Percentiles rank a stretch among this genome's conserved stretches.
Conservation (phyloP, 2,329 filamentous ascomycete species). For the Botrytis cinerea region DNA sequence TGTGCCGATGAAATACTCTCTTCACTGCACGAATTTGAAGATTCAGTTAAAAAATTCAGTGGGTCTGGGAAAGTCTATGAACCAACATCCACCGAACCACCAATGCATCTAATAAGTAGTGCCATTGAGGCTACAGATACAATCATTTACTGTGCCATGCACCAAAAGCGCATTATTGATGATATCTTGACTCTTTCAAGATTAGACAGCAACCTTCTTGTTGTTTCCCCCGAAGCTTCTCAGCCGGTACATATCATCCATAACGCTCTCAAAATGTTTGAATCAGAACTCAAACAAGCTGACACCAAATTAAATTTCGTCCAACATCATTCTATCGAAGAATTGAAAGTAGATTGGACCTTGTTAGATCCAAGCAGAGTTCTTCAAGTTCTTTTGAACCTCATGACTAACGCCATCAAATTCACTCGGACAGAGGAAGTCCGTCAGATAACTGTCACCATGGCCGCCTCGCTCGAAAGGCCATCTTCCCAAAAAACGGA, state of each 20-base stretch:
- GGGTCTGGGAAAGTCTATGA: conserved; percentile 42
- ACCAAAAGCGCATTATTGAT: conserved; percentile 72
- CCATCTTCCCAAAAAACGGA: background rate
- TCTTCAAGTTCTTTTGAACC: conserved; percentile 77
- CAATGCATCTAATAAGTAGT: conserved; percentile 53
- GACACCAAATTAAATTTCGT: conserved; percentile 67
- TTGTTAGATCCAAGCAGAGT: conserved; percentile 71
- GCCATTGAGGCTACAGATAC: conserved; percentile 77
- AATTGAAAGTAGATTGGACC: conserved; percentile 64
- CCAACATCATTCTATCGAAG: conserved; percentile 61
- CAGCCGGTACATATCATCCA: conserved; percentile 68
- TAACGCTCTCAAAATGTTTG: conserved; percentile 74
- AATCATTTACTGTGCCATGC: conserved; percentile 70
- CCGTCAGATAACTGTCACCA: conserved; percentile 7
- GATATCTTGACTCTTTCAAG: conserved; percentile 64
- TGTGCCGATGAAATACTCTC: conserved; percentile 59
- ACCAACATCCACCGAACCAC: conserved; percentile 40
- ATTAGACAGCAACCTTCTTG: conserved; percentile 67
- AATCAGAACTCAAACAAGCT: conserved; percentile 69
- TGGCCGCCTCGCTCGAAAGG: background rate
- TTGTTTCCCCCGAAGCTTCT: conserved; percentile 68
- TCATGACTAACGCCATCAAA: conserved; percentile 80
- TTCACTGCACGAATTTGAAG: conserved; percentile 58
- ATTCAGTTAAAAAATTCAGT: conserved; percentile 57
- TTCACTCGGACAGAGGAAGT: conserved; percentile 55